phyloP scores from a whole-genome alignment of 768 basidiomycete species.

The Collybia sp. region DNA sequence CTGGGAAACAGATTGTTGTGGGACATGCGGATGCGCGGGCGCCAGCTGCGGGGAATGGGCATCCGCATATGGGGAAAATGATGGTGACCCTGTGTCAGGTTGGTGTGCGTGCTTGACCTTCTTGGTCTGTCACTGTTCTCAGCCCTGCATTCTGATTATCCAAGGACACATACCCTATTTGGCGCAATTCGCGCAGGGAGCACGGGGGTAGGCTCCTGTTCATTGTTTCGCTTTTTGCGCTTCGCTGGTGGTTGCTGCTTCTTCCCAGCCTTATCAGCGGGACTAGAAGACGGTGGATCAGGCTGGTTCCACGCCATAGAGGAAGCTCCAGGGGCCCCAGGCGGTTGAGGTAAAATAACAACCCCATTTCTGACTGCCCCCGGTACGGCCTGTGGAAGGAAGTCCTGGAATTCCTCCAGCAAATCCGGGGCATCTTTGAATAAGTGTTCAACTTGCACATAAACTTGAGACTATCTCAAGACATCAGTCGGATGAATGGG shows the following conservation, averaged over 20 bases:
- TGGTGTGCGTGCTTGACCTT: constrained; percentile 61
- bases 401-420: constrained; percentile 76
- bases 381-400: constrained; percentile 62
- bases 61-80: constrained; percentile 44
- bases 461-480: constrained; percentile 59
- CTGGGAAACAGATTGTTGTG: constrained; percentile 13
- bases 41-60: constrained; percentile 39
- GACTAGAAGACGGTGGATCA: constrained; percentile 32
- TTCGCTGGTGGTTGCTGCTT: constrained; percentile 42
- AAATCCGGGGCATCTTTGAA: constrained; percentile 83
- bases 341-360: constrained; percentile 47
- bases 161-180: constrained; percentile 36
- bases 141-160: constrained; percentile 1
- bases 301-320: constrained; percentile 34
- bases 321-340: constrained; percentile 15
- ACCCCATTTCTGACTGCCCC: constrained; percentile 34
- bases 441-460: constrained; percentile 72
- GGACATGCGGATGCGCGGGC: constrained; percentile 22
- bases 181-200: constrained; percentile 45
- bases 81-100: constrained; percentile 49
- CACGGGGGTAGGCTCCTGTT: constrained; percentile 66
- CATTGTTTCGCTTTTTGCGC: constrained; percentile 57
- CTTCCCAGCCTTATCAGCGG: constrained; percentile 34
- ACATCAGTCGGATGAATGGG: constrained; percentile 1
- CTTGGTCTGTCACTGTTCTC: constrained; percentile 42